A percentile compares a stretch with the other conserved stretches of the same genome.
Conservation (phyloP, 140 eudicot genomes). For the Flaveria floridana region DNA sequence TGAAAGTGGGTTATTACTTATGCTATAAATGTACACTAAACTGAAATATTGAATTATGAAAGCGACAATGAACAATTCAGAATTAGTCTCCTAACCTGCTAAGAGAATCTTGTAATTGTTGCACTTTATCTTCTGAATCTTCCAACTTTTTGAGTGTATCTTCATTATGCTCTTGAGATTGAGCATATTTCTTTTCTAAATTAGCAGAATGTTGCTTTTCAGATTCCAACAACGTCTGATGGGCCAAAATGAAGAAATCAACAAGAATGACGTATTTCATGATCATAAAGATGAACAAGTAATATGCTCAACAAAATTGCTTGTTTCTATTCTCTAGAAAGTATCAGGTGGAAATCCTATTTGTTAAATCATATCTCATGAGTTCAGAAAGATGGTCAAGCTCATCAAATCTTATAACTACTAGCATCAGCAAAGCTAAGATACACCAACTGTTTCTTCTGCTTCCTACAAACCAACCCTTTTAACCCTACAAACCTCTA, state of each 20-base stretch:
- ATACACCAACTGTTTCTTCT: too few relatives aligned
- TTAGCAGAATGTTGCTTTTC: conserved; percentile 62
- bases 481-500: too few relatives aligned
- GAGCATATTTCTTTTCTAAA: conserved; percentile 38
- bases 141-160: conserved; percentile 66
- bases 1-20: not conserved
- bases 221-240: conserved; percentile 54
- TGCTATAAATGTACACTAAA: not conserved
- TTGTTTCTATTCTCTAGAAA: not conserved
- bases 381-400: too few relatives aligned
- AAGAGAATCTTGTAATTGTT: conserved; percentile 64
- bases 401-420: too few relatives aligned
- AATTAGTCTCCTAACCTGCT: conserved; percentile 49
- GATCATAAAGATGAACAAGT: conserved; percentile 3
- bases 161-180: conserved; percentile 55
- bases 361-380: too few relatives aligned
- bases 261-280: conserved; percentile 2
- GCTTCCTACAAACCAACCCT: too few relatives aligned
- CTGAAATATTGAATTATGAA: not conserved
- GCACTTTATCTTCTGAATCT: conserved; percentile 65
- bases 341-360: not conserved
- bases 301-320: not conserved
- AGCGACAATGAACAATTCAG: not conserved
- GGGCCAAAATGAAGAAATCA: conserved; percentile 9
- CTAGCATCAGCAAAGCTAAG: too few relatives aligned